Base-by-base conservation (phyloP, 768 basidiomycete genomes). In the Chalciporus sphaerocephalus region DNA sequence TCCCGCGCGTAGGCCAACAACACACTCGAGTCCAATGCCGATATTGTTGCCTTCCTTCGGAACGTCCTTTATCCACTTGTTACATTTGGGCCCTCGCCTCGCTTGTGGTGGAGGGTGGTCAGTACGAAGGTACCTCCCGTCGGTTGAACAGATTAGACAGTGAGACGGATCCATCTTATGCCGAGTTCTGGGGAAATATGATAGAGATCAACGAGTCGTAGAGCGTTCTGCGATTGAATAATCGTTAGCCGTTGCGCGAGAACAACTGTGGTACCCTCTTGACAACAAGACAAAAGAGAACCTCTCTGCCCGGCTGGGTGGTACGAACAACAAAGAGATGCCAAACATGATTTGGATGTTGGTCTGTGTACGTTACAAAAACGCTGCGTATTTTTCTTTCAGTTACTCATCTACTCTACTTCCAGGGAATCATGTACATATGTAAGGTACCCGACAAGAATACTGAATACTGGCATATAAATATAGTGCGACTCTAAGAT, bases 301-400 rank as follows among this genome's bases (percentile, higher is more conserved):
- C 49, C 71, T 87, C 30, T 83, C 79, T 51, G 67, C 67, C 10
- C 88, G 86, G 82, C 70, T 88, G 7, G 34, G 34, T 3, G 78
- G 81, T 0, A 87, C 87, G 76, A 88, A 87, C 57, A 81, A 83
- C 63, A 87, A 87, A 69, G 76, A 83, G 50, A 87, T 88, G 85
- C 85, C 85, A 21, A 84, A 87, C 58, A 87, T 85, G 6, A 88
- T 87, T 56, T 87, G 86, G 85, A 70, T 90, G 6, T 88, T 85
- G 86, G 87, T 88, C 66, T 73, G 85, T 13, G 34, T 36, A n/a
- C 7, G 28, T 21, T 30, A 5, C n/a, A n/a, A n/a, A n/a, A 4
- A 17, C 34, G 2, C n/a, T 17, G 9, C 8, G 16, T 2, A 28
- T 13, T 5, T 28, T 25, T 10, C 28, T 28, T 5, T 13, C 28